A percentile compares a stretch with the other conserved stretches of the same genome.
Conservation (phyloP, 306 rosid species). For the Casuarina cunninghamiana region DNA sequence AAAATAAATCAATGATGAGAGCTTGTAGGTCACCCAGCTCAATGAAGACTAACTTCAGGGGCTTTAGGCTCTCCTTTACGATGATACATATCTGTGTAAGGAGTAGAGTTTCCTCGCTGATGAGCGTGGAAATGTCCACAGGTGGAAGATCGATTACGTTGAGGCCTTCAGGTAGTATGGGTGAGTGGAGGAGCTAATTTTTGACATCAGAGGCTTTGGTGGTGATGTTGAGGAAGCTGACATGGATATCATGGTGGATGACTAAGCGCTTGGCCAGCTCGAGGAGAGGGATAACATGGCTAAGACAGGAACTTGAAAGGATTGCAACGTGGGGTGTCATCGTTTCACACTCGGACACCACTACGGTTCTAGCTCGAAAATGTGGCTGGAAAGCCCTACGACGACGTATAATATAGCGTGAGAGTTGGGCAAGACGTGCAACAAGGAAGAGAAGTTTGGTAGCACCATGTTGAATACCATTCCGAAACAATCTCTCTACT, state of each 20-base stretch:
- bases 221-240: constrained; percentile 53
- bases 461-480: too few species aligned
- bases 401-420: too few species aligned
- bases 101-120: background rate
- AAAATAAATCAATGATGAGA: constrained; percentile 41
- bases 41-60: constrained; percentile 26
- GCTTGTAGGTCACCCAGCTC: constrained; percentile 30
- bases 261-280: constrained; percentile 40
- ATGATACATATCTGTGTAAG: constrained; percentile 29
- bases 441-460: too few species aligned
- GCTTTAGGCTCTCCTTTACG: constrained; percentile 24
- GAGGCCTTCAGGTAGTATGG: constrained; percentile 28
- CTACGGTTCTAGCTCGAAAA: background rate
- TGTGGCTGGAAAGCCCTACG: background rate
- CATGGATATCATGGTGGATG: constrained; percentile 25
- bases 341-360: background rate
- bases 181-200: constrained; percentile 33
- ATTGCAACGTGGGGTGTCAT: constrained; percentile 26
- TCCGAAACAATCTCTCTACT: too few species aligned
- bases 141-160: constrained; percentile 40
- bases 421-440: too few species aligned
- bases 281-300: constrained; percentile 45
- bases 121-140: constrained; percentile 14
- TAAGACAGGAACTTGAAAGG: constrained; percentile 48
- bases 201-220: constrained; percentile 46